Base-by-base conservation (phyloP, 768 basidiomycete species). In the Erythrobasidium yunnanense region DNA sequence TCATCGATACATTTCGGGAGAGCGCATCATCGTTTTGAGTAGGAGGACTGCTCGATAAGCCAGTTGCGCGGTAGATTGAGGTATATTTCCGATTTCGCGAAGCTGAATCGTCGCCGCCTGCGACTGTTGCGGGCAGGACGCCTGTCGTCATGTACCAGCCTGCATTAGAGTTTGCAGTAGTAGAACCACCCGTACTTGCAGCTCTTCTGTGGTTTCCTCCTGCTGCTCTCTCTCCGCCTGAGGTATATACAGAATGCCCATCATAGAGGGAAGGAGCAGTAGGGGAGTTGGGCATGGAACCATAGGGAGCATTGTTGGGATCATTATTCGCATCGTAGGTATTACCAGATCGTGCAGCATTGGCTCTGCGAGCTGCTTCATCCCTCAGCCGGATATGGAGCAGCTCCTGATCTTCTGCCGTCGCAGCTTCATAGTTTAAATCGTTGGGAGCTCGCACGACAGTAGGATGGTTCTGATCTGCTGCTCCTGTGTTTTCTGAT, bases 111-210 rank as follows among this genome's bases (percentile, higher is more conserved):
- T 46, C 18, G 7, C 18, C 8, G 2, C n/a, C 22, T 18, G 42
- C 29, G 18, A 63, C 32, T 5, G 23, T 38, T 2, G 49, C 27
- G 2, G 60, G 60, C 8, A 51, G 46, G 8, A 63, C 60, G 8
- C 60, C 60, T 4, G 60, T 63, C 7, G 47, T 63, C 60, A 63
- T 63, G 47, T 63, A 63, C 60, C 60, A 63, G 20, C 60, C 60
- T 52, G 60, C 60, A 25, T 63, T 63, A 30, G 46, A 18, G 49
- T 42, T 42, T 6, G 38, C 56, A 23, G 25, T 45, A 25, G 38
- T 45, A 46, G 38, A 27, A 23, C 33, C 33, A 4, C 27, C 54
- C 13, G 32, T 23, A 5, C 34, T 42, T 2, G 38, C 34, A 8
- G 38, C 45, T 5, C 56, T 2, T 35, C n/a, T 35, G 42, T 47